Evolutionary conservation across 2,329 filamentous ascomycete species (phyloP).

Genomic region (Alternaria brassicae): DNA sequence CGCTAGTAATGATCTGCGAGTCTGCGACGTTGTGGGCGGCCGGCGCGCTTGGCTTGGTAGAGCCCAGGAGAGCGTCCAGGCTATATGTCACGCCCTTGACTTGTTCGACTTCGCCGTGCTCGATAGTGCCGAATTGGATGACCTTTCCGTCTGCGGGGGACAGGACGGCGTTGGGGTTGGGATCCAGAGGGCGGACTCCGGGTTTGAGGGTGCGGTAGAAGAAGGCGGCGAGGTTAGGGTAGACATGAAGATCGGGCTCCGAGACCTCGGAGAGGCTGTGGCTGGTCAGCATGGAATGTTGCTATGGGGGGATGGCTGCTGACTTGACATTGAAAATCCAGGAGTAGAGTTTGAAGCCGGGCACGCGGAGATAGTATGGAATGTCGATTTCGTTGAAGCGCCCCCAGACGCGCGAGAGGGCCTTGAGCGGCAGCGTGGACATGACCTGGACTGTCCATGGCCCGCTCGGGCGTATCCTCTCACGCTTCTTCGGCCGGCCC

Average conservation of each 20-base stretch:
- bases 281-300: conserved; percentile 29
- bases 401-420: conserved; percentile 87
- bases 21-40: conserved; percentile 45
- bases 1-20: conserved; percentile 30
- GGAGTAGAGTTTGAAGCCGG: conserved; percentile 90
- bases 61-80: conserved; percentile 86
- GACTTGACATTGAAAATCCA: conserved; percentile 88
- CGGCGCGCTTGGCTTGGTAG: conserved; percentile 53
- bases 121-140: conserved; percentile 89
- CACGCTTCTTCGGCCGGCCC: conserved; percentile 60
- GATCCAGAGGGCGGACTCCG: conserved; percentile 82
- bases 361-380: conserved; percentile 84
- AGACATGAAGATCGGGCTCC: conserved; percentile 86
- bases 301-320: conserved; percentile 11
- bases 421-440: conserved; percentile 90
- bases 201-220: conserved; percentile 96
- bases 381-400: conserved; percentile 88
- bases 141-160: conserved; percentile 91
- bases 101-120: conserved; percentile 94
- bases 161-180: conserved; percentile 78
- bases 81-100: conserved; percentile 99
- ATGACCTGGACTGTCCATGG: conserved; percentile 95
- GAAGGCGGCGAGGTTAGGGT: conserved; percentile 93
- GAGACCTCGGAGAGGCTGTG: conserved; percentile 79
- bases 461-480: conserved; percentile 78